These are phyloP conservation scores for Myxozyma geophila DNA, from an alignment of 805 yeast genomes.

Conservation along the genomic window DNA sequence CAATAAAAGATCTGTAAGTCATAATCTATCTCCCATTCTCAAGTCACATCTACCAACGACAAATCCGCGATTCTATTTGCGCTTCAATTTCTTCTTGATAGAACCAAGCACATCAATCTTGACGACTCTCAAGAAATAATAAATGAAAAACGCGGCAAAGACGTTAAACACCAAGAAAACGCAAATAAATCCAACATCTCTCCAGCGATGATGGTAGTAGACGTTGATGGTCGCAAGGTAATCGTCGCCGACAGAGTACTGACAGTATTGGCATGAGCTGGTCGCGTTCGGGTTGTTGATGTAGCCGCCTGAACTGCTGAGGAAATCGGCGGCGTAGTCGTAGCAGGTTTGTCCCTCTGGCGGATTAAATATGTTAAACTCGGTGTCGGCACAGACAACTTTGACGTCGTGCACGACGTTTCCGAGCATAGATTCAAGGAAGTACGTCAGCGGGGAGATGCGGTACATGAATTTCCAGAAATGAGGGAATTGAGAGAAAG, in stretches of 20 bases:
- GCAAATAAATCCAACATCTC: slow-evolving; percentile 64
- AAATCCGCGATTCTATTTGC: neutral
- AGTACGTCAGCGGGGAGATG: slow-evolving; percentile 70
- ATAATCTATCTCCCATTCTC: neutral
- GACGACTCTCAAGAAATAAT: slow-evolving; percentile 53
- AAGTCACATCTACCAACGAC: neutral
- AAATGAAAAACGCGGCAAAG: slow-evolving; percentile 20
- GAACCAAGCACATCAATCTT: slow-evolving; percentile 41
- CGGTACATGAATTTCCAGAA: slow-evolving; percentile 88
- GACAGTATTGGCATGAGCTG: slow-evolving; percentile 35
- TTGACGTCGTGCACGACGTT: slow-evolving; percentile 55
- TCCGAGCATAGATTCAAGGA: slow-evolving; percentile 60
- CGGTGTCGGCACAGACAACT: slow-evolving; percentile 57
- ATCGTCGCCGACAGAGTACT: slow-evolving; percentile 25
- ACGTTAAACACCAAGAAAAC: slow-evolving; percentile 51
- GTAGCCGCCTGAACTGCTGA: slow-evolving; percentile 46
- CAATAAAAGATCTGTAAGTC: neutral
- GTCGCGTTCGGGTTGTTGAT: slow-evolving; percentile 39
- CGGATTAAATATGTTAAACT: slow-evolving; percentile 56
- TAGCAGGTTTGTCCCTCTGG: slow-evolving; percentile 63
- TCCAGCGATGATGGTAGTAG: slow-evolving; percentile 60
- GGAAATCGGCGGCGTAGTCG: slow-evolving; percentile 54
- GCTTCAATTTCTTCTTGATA: neutral
- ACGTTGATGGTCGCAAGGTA: slow-evolving; percentile 46
- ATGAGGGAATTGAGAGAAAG: slow-evolving; percentile 63